phyloP scores from a whole-genome alignment of 2,329 filamentous ascomycete species.

The Trichoderma harzianum region DNA sequence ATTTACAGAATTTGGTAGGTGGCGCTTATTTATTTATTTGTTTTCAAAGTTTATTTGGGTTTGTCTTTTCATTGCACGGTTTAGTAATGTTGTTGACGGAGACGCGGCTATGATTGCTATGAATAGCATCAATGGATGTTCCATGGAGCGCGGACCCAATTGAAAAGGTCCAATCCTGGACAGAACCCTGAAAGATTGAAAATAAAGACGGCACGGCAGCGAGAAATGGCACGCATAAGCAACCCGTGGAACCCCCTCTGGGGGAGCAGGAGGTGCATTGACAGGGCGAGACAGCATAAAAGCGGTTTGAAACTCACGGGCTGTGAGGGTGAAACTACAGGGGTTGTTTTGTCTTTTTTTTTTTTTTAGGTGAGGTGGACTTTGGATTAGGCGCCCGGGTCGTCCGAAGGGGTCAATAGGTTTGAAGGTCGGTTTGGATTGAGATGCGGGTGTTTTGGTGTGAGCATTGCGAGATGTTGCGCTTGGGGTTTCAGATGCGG shows the following conservation, averaged over 20 bases:
- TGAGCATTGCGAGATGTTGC: not conserved
- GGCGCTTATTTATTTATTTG: not conserved
- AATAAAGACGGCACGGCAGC: not conserved
- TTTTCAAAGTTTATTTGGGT: not conserved
- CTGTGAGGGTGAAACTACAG: conserved; percentile 12
- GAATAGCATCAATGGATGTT: not conserved
- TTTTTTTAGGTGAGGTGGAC: too few species aligned
- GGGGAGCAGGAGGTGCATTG: conserved; percentile 2
- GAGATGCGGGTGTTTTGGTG: not conserved
- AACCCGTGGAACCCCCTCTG: not conserved
- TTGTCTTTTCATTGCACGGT: not conserved
- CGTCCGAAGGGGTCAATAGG: not conserved
- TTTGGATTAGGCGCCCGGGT: not conserved
- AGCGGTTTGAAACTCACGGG: conserved; percentile 10
- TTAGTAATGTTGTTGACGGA: not conserved
- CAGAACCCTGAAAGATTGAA: not conserved
- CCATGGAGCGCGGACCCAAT: too few species aligned
- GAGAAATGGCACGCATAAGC: conserved; percentile 11
- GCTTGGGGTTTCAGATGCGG: not conserved
- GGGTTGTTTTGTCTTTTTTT: not conserved
- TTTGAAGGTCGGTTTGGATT: not conserved
- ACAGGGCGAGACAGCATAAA: not conserved
- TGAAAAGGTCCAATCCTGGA: not conserved
- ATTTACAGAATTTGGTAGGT: not conserved
- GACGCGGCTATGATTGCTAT: not conserved